Evolutionary conservation across 176 grass and related monocot species (phyloP).

Genomic region (Lolium rigidum): DNA sequence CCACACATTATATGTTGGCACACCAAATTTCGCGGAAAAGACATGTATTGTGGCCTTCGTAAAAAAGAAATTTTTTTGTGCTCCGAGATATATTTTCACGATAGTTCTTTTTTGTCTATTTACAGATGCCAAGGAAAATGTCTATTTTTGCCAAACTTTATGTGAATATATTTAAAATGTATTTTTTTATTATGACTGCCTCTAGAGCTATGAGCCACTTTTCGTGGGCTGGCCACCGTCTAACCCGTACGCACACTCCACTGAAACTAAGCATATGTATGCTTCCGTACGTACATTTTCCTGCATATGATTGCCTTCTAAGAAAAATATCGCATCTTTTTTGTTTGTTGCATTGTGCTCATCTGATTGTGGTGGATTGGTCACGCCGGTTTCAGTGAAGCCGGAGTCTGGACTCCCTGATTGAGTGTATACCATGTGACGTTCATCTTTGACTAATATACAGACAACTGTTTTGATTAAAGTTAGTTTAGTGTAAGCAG

Average conservation of each 20-base stretch:
- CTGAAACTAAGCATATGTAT: not conserved
- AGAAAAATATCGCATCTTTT: not conserved
- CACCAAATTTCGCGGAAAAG: too few species aligned
- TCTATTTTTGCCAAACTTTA: too few species aligned
- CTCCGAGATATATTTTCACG: too few species aligned
- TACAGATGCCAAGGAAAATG: too few species aligned
- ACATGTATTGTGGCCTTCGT: too few species aligned
- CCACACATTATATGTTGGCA: too few species aligned
- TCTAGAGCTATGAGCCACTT: not conserved
- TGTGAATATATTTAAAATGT: too few species aligned
- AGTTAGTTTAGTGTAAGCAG: not conserved
- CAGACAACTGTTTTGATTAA: not conserved
- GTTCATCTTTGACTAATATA: constrained; percentile 36
- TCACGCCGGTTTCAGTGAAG: not conserved
- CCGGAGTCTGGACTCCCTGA: not conserved
- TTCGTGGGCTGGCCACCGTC: not conserved
- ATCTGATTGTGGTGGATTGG: not conserved
- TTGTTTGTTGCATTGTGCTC: not conserved
- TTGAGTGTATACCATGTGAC: constrained; percentile 44
- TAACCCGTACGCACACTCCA: not conserved
- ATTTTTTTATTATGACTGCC: too few species aligned
- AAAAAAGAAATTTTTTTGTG: too few species aligned
- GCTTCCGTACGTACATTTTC: not conserved
- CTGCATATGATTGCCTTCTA: not conserved
- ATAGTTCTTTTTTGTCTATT: too few species aligned